Conservation (phyloP, 805 yeast species). For the Lachancea mirantina region DNA sequence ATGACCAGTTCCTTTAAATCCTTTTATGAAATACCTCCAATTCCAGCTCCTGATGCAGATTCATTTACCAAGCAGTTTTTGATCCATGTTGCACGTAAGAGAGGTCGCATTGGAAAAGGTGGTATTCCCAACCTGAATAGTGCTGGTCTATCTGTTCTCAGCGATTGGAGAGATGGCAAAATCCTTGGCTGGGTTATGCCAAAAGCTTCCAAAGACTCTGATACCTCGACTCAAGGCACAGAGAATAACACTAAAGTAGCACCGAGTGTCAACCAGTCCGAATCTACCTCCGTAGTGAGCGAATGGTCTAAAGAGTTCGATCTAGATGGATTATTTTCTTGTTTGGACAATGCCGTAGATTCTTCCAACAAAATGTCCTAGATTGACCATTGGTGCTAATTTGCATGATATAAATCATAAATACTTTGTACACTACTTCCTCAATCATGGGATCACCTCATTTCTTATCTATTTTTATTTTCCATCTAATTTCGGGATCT, state of each 20-base stretch:
- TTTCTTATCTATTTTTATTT: not conserved
- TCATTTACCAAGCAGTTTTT: constrained; percentile 80
- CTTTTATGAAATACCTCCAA: constrained; percentile 72
- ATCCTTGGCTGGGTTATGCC: constrained; percentile 88
- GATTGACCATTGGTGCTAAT: no score
- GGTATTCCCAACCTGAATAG: constrained; percentile 86
- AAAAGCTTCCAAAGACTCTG: constrained; percentile 40
- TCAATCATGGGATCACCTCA: not conserved
- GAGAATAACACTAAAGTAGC: constrained; percentile 32
- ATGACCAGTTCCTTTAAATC: constrained; percentile 71
- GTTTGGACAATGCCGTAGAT: constrained; percentile 33
- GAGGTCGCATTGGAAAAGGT: constrained; percentile 88
- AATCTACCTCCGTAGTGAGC: constrained; percentile 72
- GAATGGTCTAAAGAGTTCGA: constrained; percentile 94
- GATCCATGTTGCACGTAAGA: constrained; percentile 85
- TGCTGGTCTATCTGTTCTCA: constrained; percentile 76
- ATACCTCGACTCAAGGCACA: constrained; percentile 30
- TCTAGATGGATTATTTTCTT: constrained; percentile 66
- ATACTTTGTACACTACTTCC: no score
- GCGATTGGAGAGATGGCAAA: constrained; percentile 97
- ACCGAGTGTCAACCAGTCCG: constrained; percentile 40
- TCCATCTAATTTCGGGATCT: no score
- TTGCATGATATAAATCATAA: no score
- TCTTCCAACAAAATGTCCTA: no score
- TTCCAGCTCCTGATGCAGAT: constrained; percentile 63